Percentiles rank a stretch among this genome's conserved stretches.
phyloP scores from a whole-genome alignment of 2,329 filamentous ascomycete species.

The Arthrinium phaeospermum region DNA sequence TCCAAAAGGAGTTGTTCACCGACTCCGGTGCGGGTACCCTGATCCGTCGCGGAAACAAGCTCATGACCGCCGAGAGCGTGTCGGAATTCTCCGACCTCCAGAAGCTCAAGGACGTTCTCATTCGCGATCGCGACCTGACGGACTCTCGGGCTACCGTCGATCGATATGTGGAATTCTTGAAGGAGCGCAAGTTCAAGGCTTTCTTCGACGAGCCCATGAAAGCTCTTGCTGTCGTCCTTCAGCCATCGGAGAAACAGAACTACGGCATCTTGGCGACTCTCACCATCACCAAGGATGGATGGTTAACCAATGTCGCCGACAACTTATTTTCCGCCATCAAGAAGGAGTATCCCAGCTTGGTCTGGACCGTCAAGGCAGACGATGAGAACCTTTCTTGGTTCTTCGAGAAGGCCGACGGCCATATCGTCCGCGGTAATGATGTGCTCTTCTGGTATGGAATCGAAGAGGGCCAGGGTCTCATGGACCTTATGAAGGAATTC shows the following conservation, averaged over 20 bases:
- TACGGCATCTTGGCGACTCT: conserved; percentile 88
- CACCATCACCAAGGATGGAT: conserved; percentile 91
- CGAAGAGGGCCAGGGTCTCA: conserved; percentile 47
- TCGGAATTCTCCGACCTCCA: conserved; percentile 77
- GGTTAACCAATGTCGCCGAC: conserved; percentile 93
- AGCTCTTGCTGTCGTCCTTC: conserved; percentile 86
- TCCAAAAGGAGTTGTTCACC: conserved; percentile 97
- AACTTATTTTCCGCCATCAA: conserved; percentile 94
- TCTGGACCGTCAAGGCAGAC: conserved; percentile 95
- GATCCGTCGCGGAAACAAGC: conserved; percentile 89
- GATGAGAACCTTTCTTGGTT: conserved; percentile 99
- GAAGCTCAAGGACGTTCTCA: conserved; percentile 80
- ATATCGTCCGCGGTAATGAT: conserved; percentile 81
- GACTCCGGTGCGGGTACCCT: conserved; percentile 93
- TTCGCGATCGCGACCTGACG: conserved; percentile 80
- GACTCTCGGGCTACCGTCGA: conserved; percentile 86
- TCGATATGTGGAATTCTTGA: conserved; percentile 81
- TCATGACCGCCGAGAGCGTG: conserved; percentile 74
- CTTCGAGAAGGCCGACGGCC: conserved; percentile 95
- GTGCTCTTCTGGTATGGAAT: conserved; percentile 97
- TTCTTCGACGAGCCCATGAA: conserved; percentile 97
- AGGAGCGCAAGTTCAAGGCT: conserved; percentile 81
- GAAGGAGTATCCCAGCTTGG: conserved; percentile 88
- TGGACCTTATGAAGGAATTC: conserved; percentile 74
- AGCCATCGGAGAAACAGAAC: conserved; percentile 67